Evolutionary conservation across 2,329 filamentous ascomycete genomes (phyloP).

Genomic region (Hortaea werneckii): DNA sequence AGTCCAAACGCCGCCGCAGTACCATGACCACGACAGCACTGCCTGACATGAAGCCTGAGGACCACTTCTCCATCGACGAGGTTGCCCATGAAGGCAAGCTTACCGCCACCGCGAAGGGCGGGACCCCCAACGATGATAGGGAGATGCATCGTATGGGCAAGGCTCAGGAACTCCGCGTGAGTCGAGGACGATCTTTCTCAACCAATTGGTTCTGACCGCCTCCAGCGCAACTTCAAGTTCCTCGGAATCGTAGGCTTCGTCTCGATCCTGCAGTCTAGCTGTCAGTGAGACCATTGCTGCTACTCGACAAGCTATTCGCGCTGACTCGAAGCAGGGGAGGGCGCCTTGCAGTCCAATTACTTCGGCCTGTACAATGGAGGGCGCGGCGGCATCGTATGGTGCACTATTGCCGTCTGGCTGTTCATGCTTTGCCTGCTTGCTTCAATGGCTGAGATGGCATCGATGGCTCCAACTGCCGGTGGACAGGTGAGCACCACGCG

Average conservation of each 20-base stretch:
- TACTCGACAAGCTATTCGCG: background rate
- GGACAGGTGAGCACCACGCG: constrained; percentile 3
- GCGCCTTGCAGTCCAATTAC: constrained; percentile 29
- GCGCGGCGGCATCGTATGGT: constrained; percentile 22
- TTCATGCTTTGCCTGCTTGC: constrained; percentile 23
- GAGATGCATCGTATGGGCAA: constrained; percentile 44
- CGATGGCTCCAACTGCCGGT: constrained; percentile 24
- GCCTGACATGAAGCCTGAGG: constrained; percentile 11
- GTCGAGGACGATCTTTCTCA: background rate
- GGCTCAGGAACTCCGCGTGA: constrained; percentile 37
- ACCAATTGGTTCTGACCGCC: constrained; percentile 20
- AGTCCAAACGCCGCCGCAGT: background rate
- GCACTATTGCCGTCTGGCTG: constrained; percentile 24
- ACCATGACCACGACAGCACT: constrained; percentile 6
- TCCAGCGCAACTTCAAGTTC: constrained; percentile 35
- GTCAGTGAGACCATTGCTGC: constrained; percentile 11
- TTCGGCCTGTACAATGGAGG: constrained; percentile 23
- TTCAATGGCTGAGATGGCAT: constrained; percentile 24
- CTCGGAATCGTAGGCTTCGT: constrained; percentile 41
- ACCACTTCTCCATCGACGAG: constrained; percentile 17
- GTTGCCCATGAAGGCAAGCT: constrained; percentile 11
- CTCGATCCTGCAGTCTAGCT: constrained; percentile 45
- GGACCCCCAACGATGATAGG: constrained; percentile 27
- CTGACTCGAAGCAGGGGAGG: constrained; percentile 28
- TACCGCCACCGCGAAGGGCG: constrained; percentile 15